Evolutionary conservation across 2,329 filamentous ascomycete species (phyloP).

Genomic region (Fusarium tuaranense): DNA sequence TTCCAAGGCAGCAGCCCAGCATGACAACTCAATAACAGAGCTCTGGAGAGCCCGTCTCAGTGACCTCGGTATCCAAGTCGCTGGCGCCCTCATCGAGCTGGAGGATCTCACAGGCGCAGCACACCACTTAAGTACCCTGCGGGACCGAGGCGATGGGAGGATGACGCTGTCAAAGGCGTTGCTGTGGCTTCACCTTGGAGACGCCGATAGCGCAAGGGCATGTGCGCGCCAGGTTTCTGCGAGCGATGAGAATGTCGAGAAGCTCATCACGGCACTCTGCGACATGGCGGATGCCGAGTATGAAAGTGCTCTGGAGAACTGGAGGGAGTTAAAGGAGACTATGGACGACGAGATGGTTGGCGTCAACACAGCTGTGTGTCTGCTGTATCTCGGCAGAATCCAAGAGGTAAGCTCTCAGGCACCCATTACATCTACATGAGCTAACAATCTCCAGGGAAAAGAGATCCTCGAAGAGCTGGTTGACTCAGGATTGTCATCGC

Average conservation of each 20-base stretch:
- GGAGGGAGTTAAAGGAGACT: slow-evolving; percentile 63
- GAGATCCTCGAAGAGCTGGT: slow-evolving; percentile 75
- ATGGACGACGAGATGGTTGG: slow-evolving; percentile 74
- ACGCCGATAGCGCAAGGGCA: slow-evolving; percentile 73
- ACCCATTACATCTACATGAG: background rate
- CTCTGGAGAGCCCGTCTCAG: slow-evolving; percentile 79
- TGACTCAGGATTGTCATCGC: slow-evolving; percentile 73
- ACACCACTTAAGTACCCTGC: slow-evolving; percentile 75
- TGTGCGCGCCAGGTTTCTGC: slow-evolving; percentile 56
- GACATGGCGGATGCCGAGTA: slow-evolving; percentile 85
- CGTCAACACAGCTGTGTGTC: slow-evolving; percentile 86
- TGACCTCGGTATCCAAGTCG: slow-evolving; percentile 79
- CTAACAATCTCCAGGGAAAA: slow-evolving; percentile 64
- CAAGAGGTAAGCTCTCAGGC: slow-evolving; percentile 65
- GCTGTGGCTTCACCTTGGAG: slow-evolving; percentile 82
- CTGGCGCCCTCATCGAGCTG: slow-evolving; percentile 82
- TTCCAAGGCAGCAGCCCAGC: slow-evolving; percentile 55
- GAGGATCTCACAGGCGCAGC: slow-evolving; percentile 86
- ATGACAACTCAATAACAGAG: slow-evolving; percentile 66
- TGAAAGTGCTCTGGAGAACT: slow-evolving; percentile 69
- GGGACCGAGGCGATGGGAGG: slow-evolving; percentile 52
- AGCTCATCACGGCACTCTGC: slow-evolving; percentile 74
- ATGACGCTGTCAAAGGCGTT: slow-evolving; percentile 68
- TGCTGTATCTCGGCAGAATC: slow-evolving; percentile 85
- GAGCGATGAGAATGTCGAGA: slow-evolving; percentile 52